Evolutionary conservation across 768 basidiomycete species (phyloP).

Genomic region (Daedaleopsis nitida): DNA sequence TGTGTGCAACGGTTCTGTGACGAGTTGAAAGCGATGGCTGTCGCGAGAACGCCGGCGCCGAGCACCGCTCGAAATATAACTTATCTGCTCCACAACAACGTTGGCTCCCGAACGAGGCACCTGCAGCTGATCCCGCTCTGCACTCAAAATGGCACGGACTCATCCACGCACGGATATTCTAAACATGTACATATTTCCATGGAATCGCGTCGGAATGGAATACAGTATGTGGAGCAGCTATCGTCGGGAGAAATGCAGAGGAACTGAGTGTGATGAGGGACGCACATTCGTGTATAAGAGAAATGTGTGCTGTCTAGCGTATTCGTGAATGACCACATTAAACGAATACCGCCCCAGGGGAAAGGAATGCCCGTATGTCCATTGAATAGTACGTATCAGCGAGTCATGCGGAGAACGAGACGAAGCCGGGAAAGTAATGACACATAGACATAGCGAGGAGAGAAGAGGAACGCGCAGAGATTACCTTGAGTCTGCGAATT

Average conservation of each 20-base stretch:
- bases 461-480: background rate
- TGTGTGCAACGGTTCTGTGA: too few relatives aligned
- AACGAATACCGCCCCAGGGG: constrained; percentile 3
- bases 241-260: too few relatives aligned
- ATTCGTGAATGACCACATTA: constrained; percentile 3
- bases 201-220: too few relatives aligned
- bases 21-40: too few relatives aligned
- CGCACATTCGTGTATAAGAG: background rate
- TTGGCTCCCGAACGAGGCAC: too few relatives aligned
- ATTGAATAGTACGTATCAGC: background rate
- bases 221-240: too few relatives aligned
- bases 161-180: too few relatives aligned
- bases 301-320: constrained; percentile 12
- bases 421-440: background rate
- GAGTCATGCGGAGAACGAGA: background rate
- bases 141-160: too few relatives aligned
- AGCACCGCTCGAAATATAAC: too few relatives aligned
- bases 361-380: background rate
- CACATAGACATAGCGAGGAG: background rate
- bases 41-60: too few relatives aligned
- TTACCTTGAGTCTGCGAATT: constrained; percentile 9
- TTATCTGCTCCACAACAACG: background rate
- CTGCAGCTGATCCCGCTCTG: too few relatives aligned
- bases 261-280: background rate
- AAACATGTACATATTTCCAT: too few relatives aligned